Conservation (phyloP, 2,329 filamentous ascomycete species). For the Colletotrichum orchidophilum region DNA sequence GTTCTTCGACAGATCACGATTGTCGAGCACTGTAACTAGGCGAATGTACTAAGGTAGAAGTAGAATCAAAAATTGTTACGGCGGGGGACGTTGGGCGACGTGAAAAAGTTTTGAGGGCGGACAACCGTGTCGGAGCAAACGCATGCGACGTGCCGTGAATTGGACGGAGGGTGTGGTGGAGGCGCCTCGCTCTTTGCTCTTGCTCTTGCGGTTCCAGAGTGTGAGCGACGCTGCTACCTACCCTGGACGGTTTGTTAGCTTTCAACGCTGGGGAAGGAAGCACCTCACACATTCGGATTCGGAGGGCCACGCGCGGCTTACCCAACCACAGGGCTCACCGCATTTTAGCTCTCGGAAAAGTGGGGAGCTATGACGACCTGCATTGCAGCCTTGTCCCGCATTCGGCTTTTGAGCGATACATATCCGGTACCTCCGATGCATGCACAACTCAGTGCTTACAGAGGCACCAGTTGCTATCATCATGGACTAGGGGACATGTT, state of each 20-base stretch:
- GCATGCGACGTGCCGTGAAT: constrained; percentile 24
- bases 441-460: constrained; percentile 2
- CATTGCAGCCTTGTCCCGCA: constrained; percentile 30
- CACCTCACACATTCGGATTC: constrained; percentile 2
- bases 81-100: neutral
- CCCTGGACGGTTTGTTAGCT: constrained; percentile 31
- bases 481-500: neutral
- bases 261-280: neutral
- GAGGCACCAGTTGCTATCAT: neutral
- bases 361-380: constrained; percentile 35
- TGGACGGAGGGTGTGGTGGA: constrained; percentile 19
- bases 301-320: neutral
- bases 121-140: constrained; percentile 22
- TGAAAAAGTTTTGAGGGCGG: constrained; percentile 15
- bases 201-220: constrained; percentile 16
- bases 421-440: constrained; percentile 26
- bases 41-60: neutral
- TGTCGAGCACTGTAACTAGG: neutral
- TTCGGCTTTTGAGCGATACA: constrained; percentile 25
- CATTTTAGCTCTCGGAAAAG: constrained; percentile 28
- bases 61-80: neutral
- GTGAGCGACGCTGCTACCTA: constrained; percentile 14
- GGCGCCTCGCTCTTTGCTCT: neutral
- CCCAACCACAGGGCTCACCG: constrained; percentile 23
- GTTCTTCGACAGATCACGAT: neutral